Conservation (phyloP, 2,329 filamentous ascomycete genomes). For the Penicillium crustosum region DNA sequence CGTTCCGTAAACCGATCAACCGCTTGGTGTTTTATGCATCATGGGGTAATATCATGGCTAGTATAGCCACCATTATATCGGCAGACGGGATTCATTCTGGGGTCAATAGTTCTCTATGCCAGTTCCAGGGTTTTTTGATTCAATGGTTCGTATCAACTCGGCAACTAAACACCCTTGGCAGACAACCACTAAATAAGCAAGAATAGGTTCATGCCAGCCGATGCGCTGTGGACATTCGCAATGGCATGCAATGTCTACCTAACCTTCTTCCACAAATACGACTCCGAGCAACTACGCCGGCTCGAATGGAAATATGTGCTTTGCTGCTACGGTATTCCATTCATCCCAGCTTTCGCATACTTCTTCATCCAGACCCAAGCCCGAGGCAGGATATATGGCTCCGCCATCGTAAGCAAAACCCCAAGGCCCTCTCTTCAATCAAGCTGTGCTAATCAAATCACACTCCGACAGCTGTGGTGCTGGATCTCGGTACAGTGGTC, state of each 20-base stretch:
- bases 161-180: not conserved
- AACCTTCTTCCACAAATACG: conserved; percentile 74
- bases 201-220: conserved; percentile 71
- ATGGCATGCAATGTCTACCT: conserved; percentile 85
- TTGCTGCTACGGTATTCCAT: conserved; percentile 70
- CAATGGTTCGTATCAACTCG: conserved; percentile 66
- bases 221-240: conserved; percentile 73
- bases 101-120: conserved; percentile 61
- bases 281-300: conserved; percentile 60
- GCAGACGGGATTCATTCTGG: conserved; percentile 56
- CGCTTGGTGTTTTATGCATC: conserved; percentile 80
- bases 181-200: conserved; percentile 9
- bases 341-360: conserved; percentile 66
- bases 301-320: conserved; percentile 71
- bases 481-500: conserved; percentile 71
- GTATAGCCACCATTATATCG: conserved; percentile 73
- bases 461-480: conserved; percentile 68
- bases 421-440: not conserved
- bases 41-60: conserved; percentile 76
- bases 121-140: conserved; percentile 75
- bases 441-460: not conserved
- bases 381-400: conserved; percentile 66
- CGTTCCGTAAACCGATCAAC: conserved; percentile 85
- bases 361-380: conserved; percentile 60
- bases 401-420: conserved; percentile 57